phyloP scores from a whole-genome alignment of 2,329 filamentous ascomycete genomes.

The Cadophora malorum region DNA sequence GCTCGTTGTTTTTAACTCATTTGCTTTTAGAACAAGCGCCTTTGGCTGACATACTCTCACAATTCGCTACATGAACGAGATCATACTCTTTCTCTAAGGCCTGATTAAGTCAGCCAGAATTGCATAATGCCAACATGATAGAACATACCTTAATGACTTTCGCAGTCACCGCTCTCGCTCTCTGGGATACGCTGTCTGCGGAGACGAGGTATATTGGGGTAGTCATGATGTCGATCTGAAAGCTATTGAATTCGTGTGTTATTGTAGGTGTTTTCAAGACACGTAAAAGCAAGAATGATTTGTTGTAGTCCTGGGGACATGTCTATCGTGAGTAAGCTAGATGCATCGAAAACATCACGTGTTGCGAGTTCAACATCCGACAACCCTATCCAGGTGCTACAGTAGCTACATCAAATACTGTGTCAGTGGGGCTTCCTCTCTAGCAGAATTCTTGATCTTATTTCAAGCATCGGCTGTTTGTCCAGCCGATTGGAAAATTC shows the following conservation, averaged over 20 bases:
- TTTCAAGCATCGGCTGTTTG: no score
- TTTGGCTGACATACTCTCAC: constrained; percentile 21
- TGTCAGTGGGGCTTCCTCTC: background rate
- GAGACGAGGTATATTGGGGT: constrained; percentile 3
- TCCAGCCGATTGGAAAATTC: no score
- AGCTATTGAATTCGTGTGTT: no score
- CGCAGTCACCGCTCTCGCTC: constrained; percentile 1
- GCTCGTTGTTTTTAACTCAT: background rate
- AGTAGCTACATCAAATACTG: constrained; percentile 2
- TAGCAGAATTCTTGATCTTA: no score
- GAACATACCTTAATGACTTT: constrained; percentile 11
- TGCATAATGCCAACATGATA: background rate
- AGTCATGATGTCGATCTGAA: no score
- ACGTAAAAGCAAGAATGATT: background rate
- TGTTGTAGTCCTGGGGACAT: background rate
- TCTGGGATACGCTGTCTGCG: constrained; percentile 2
- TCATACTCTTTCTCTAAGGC: constrained; percentile 26
- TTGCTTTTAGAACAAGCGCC: background rate
- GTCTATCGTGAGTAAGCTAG: constrained; percentile 8
- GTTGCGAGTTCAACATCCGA: background rate
- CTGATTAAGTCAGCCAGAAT: constrained; percentile 9
- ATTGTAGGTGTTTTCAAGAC: background rate
- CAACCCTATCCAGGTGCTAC: background rate
- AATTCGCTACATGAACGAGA: constrained; percentile 32
- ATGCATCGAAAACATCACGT: constrained; percentile 1